Base-by-base conservation (phyloP, 2,329 filamentous ascomycete species). In the Nothomitra cinnamomea region DNA sequence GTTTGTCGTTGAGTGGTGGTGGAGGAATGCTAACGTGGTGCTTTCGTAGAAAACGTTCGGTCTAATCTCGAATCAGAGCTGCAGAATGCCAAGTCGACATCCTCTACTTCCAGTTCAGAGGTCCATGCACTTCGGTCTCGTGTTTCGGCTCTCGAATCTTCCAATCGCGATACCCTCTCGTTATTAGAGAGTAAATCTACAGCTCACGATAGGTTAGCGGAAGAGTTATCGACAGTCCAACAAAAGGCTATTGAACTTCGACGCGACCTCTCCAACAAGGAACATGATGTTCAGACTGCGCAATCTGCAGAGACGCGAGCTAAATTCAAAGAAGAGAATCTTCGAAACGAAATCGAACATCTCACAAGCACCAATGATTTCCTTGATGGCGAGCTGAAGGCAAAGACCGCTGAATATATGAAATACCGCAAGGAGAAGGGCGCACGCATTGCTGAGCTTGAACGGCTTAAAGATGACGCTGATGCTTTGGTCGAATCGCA, bases 361-460 rank as follows among this genome's bases (percentile, higher is more conserved):
- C 80, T 90, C 17, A 88, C 87, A 65, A 85, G 84, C 62, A 95
- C 88, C 70, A 86, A 87, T 58, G 90, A 96, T 61, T 98, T 88
- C 85, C 83, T 92, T 54, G 87, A 95, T 63, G 81, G 76, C 42
- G 92, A 98, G 66, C 76, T 96, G 21, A 90, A 94, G 71, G 89
- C 86, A 0, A 94, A 95, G 70, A 83, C 79, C 57, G 79, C 82
- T 7, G 92, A 98, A 64, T 81, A 87, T 49, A 78, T 90, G 59
- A 95, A 89, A 63, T 90, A 85, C 67, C 81, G 92, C 58, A 96
- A 95, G 64, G 92, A 98, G 65, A 96, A 95, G 74, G 86, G 86
- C 57, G 83, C 87, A 1, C 84, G 86, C 40, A 87, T 96, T 60
- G 79, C 88, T 7, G 86, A 94, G 62, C 78, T 98, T 25, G 86